phyloP scores from a whole-genome alignment of 1,284 basidiomycete genomes.

The Microbotryomycetes sp. region DNA sequence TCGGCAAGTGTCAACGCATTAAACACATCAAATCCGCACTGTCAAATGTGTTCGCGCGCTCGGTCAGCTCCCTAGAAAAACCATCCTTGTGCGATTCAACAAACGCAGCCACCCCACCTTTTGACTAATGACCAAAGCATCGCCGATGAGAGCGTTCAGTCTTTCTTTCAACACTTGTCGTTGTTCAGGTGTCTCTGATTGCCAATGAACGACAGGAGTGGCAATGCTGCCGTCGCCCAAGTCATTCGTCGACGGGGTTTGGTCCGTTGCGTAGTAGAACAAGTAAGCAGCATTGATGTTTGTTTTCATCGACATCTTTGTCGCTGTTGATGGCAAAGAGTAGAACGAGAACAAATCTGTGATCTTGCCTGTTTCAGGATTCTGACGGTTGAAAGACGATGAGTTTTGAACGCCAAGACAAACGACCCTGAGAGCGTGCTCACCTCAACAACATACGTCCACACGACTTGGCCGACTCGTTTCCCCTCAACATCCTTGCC shows the following conservation, averaged over 20 bases:
- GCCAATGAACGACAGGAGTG: constrained; percentile 31
- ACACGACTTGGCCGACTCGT: constrained; percentile 72
- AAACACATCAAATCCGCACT: constrained; percentile 88
- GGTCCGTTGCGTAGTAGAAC: constrained; percentile 73
- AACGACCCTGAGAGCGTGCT: constrained; percentile 26
- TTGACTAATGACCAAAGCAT: constrained; percentile 35
- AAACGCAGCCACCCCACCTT: constrained; percentile 17
- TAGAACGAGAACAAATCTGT: constrained; percentile 98
- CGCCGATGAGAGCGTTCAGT: constrained; percentile 58
- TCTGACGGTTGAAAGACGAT: constrained; percentile 47
- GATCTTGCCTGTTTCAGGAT: constrained; percentile 71
- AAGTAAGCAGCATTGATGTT: constrained; percentile 81
- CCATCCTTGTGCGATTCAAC: not conserved
- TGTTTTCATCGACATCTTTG: constrained; percentile 53
- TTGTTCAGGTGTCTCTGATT: constrained; percentile 53
- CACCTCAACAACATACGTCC: constrained; percentile 95
- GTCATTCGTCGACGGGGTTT: constrained; percentile 26
- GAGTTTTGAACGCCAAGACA: not conserved
- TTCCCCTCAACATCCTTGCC: constrained; percentile 53
- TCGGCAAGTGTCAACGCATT: constrained; percentile 95
- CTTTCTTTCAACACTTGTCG: constrained; percentile 61
- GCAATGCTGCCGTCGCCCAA: constrained; percentile 26
- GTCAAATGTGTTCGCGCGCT: no score
- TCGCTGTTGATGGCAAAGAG: constrained; percentile 85
- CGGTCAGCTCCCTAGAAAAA: not conserved